Base-by-base conservation (phyloP, 495 filamentous ascomycete species). In the Hypomontagnella submonticulosa region DNA sequence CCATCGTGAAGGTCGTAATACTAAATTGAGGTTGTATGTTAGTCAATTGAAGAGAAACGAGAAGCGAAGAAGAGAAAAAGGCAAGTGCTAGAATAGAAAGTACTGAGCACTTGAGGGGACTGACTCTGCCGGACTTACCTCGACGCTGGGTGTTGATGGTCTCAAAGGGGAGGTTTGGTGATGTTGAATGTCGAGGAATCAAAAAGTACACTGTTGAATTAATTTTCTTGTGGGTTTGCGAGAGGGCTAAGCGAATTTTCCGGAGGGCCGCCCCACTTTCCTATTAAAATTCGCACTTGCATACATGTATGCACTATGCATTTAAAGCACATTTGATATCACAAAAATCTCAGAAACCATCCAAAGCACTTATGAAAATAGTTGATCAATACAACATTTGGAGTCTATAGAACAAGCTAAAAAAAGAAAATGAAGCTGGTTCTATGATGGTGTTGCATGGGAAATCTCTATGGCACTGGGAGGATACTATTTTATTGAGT, bases 1-100 rank as follows among this genome's bases (percentile, higher is more conserved):
- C 90, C 92, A 96, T 95, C 83, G 79, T 89, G 84, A 74, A 61
- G 56, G 63, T 74, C 69, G 71, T 60, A 60, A 66, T 57, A 58
- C 65, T 70, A 40, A 49, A 16, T 20, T 15, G 38, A 40, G 36
- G 40, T 20, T 6, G n/a, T 48, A 43, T 11, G 27, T 61, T 48
- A 37, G 62, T 69, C 51, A 68, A 62, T 67, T 53, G 43, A 20
- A 12, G 55, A 11, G 4, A 40, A 38, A 15, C 18, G 10, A 47
- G 46, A 13, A 41, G 5, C 13, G 19, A n/a, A 16, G 50, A 30
- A 34, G 11, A 7, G 1, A 10, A 27, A 46, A 38, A 63, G 23
- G 43, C 38, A 1, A 34, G 4, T 32, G 34, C 13, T 41, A 13
- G 38, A 51, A 50, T 33, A n/a, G 30, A 19, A 11, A 27, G 12